Conservation (phyloP, 257 asterid species). For the Penstemon eatonii region DNA sequence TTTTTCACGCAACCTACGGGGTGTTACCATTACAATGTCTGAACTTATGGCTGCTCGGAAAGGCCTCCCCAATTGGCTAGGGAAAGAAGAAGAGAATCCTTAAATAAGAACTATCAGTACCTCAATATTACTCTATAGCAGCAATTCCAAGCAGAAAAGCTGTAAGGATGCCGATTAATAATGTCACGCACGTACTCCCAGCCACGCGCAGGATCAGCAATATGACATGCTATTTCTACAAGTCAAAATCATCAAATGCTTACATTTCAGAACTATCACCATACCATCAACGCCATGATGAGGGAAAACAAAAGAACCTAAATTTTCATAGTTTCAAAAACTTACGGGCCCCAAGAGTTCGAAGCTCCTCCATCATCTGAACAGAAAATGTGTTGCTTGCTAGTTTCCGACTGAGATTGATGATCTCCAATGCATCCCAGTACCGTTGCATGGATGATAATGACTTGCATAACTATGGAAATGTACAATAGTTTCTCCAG, state of each 20-base stretch:
- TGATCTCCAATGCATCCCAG: constrained; percentile 71
- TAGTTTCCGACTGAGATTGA: constrained; percentile 66
- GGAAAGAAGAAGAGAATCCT: not conserved
- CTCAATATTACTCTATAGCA: constrained; percentile 74
- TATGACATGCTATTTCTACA: constrained; percentile 61
- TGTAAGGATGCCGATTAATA: constrained; percentile 64
- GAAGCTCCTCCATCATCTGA: constrained; percentile 65
- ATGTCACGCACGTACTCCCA: constrained; percentile 66
- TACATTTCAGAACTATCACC: constrained; percentile 4
- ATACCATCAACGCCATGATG: not conserved
- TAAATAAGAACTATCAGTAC: constrained; percentile 31
- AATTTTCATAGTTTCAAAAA: constrained; percentile 26
- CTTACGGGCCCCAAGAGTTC: constrained; percentile 82
- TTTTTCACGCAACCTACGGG: too few species aligned
- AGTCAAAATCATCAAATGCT: constrained; percentile 20
- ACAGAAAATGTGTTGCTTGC: constrained; percentile 49
- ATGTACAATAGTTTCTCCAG: constrained; percentile 8
- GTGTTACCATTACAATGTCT: too few species aligned
- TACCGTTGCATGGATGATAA: constrained; percentile 64
- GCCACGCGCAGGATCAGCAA: constrained; percentile 70
- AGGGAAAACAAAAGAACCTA: constrained; percentile 1
- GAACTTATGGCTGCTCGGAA: too few species aligned
- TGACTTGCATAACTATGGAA: constrained; percentile 65
- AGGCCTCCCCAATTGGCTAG: too few species aligned
- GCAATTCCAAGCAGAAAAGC: constrained; percentile 90